Base-by-base conservation (phyloP, 139 green algal genomes). In the Chlamydomonas applanata region DNA sequence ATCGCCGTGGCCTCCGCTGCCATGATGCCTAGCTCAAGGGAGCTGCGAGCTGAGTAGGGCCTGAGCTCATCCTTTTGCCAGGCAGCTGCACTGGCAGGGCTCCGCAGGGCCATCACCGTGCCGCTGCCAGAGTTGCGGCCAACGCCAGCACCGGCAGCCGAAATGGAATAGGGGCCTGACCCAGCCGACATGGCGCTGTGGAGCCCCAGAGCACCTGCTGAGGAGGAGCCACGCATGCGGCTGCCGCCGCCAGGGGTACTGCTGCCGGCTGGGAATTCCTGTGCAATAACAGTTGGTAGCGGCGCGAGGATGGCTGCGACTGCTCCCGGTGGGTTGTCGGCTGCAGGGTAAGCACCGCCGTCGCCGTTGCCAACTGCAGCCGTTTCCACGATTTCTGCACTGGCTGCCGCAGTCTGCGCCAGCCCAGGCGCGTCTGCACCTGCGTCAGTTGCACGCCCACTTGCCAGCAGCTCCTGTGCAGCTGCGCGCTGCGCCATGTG, bases 401-500 rank as follows among this genome's bases (percentile, higher is more conserved):
- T n/a, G n/a, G n/a, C 40, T 11, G 40, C 40, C 7, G 40, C 40
- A 49, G 11, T 49, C 40, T 49, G 40, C 11, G 40, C 40, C 40
- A 49, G 11, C 4, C 2, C 24, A 35, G 59, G 53, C 53, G 9
- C 20, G 11, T 29, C 24, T 14, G 11, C 4, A 9, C 53, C 53
- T 7, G 24, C 20, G 24, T 25, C 24, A 4, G 53, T 62, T 14
- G 22, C 53, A 19, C 20, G 53, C 9, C 24, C 20, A 5, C 9
- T 29, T 62, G 53, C 53, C 4, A 66, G n/a, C n/a, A 29, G 29
- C 59, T 66, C 59, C 24, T 29, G 59, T 11, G 24, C 25, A n/a
- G 59, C n/a, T 35, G 59, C 59, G n/a, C 59, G 29, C n/a, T 30
- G 59, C 25, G 59, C 59, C 59, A 66, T 30, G n/a, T 66, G 59